Conservation (phyloP, 2,329 filamentous ascomycete species). For the Clarireedia paspali region DNA sequence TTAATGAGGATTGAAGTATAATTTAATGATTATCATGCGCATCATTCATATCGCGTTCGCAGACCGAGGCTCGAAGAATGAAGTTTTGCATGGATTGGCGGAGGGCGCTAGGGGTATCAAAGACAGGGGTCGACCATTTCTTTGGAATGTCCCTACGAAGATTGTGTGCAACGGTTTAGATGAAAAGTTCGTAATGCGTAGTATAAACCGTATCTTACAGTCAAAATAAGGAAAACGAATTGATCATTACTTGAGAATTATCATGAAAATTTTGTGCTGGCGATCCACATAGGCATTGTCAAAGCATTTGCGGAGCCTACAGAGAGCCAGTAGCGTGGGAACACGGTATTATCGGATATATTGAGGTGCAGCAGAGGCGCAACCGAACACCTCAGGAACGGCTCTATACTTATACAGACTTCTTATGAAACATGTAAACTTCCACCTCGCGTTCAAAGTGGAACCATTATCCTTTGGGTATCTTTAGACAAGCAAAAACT, state of each 20-base stretch:
- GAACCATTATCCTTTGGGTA: background rate
- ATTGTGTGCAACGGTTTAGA: background rate
- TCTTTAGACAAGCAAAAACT: background rate
- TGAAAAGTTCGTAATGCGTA: background rate
- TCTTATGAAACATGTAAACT: background rate
- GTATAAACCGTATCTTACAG: background rate
- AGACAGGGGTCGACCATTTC: background rate
- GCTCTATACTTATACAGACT: background rate
- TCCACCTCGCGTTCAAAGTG: background rate
- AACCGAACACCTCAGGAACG: constrained; percentile 2
- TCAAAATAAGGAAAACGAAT: background rate
- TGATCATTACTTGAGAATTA: background rate
- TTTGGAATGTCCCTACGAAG: background rate
- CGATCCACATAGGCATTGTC: constrained; percentile 1
- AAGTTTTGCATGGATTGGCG: background rate
- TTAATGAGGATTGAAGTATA: constrained; percentile 2
- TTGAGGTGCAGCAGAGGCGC: background rate
- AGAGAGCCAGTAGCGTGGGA: constrained; percentile 4
- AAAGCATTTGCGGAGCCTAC: background rate
- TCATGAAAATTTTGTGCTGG: background rate
- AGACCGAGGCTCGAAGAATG: constrained; percentile 7
- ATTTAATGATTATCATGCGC: constrained; percentile 3
- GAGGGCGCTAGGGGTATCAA: background rate
- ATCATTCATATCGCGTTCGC: constrained; percentile 2
- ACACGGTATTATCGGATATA: background rate